These are phyloP conservation scores for Pichia sorboxylosa DNA, from an alignment of 1,139 yeast species.

Conservation along the genomic window DNA sequence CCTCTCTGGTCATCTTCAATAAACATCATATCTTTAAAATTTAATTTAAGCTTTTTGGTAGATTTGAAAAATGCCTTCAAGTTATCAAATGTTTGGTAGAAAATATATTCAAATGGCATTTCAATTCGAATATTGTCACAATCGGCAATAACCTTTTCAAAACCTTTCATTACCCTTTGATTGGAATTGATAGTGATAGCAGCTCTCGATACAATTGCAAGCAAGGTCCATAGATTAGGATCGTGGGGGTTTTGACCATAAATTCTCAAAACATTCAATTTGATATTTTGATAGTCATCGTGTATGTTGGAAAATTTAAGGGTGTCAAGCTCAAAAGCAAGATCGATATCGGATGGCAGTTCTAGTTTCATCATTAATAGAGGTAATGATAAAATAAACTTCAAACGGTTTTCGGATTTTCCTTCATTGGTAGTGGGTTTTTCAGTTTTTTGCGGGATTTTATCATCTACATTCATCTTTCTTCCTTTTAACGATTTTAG, in stretches of 20 bases:
- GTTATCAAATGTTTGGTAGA: slow-evolving; percentile 53
- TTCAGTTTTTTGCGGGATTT: too few relatives aligned
- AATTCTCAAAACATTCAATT: slow-evolving; percentile 17
- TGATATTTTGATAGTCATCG: slow-evolving; percentile 8
- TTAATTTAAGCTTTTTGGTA: slow-evolving; percentile 39
- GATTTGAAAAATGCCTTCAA: slow-evolving; percentile 47
- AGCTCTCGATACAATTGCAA: slow-evolving; percentile 16
- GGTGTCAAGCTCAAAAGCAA: slow-evolving; percentile 20
- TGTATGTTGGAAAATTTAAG: slow-evolving; percentile 13
- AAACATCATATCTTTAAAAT: slow-evolving; percentile 30
- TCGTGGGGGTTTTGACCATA: slow-evolving; percentile 21
- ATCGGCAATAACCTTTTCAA: slow-evolving; percentile 9
- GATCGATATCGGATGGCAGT: slow-evolving; percentile 18
- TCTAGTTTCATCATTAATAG: slow-evolving; percentile 16
- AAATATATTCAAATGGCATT: slow-evolving; percentile 24
- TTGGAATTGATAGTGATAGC: slow-evolving; percentile 8
- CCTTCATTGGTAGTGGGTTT: not conserved
- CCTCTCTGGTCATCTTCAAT: slow-evolving; percentile 25
- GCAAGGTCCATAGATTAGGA: slow-evolving; percentile 18
- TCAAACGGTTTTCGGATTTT: not conserved
- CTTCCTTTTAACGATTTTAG: slow-evolving; percentile 11
- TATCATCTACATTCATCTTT: not conserved
- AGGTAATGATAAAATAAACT: slow-evolving; percentile 6
- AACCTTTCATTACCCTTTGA: slow-evolving; percentile 4
- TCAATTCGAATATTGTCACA: slow-evolving; percentile 21